Evolutionary conservation across 176 grass and related monocot genomes (phyloP).

Genomic region (Pontederia paniculata): DNA sequence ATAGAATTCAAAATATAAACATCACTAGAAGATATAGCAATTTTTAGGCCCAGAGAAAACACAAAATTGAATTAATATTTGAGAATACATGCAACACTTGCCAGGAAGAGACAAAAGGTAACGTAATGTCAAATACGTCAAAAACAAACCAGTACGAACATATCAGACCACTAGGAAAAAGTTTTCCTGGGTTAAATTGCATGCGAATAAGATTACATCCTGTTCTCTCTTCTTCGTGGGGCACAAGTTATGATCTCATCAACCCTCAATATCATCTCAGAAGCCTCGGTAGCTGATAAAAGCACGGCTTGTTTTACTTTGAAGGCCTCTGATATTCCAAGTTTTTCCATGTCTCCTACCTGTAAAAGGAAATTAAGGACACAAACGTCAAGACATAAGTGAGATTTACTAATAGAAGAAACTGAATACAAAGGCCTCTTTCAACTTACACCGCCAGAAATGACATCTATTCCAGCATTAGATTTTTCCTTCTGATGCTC

Average conservation of each 20-base stretch:
- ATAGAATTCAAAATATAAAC: too few relatives aligned
- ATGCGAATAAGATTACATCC: constrained; percentile 24
- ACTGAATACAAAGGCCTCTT: neutral
- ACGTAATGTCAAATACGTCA: too few relatives aligned
- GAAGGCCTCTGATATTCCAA: constrained; percentile 46
- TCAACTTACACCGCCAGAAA: constrained; percentile 52
- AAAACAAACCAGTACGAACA: too few relatives aligned
- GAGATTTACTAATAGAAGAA: neutral
- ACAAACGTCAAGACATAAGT: neutral
- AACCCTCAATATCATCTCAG: constrained; percentile 46
- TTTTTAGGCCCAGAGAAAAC: too few relatives aligned
- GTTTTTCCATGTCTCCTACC: constrained; percentile 42
- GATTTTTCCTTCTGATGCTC: constrained; percentile 80
- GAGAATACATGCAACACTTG: too few relatives aligned
- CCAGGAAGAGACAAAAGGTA: too few relatives aligned
- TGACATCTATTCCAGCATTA: constrained; percentile 68
- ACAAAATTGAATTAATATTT: too few relatives aligned
- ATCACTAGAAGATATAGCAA: too few relatives aligned
- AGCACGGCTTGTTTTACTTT: constrained; percentile 52
- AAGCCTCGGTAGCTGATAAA: constrained; percentile 41
- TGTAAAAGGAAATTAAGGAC: neutral
- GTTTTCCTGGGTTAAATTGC: too few relatives aligned
- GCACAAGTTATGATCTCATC: constrained; percentile 50
- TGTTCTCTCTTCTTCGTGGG: constrained; percentile 38
- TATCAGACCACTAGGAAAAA: too few relatives aligned